Evolutionary conservation across 2,329 filamentous ascomycete genomes (phyloP).

Genomic region (Colletotrichum coccodes): DNA sequence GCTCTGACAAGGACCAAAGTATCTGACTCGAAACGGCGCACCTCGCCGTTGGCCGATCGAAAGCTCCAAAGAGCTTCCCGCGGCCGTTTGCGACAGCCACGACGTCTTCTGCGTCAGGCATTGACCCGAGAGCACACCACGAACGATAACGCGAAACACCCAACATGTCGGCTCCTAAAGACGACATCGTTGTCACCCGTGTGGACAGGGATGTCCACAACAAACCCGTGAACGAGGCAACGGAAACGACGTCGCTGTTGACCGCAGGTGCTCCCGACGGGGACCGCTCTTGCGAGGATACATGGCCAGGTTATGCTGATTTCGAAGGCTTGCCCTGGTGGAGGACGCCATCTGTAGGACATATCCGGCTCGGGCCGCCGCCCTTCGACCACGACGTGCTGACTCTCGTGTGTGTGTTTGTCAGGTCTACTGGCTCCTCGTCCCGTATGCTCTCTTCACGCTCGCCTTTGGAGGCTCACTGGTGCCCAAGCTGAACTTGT

Average conservation of each 20-base stretch:
- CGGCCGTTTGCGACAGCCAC: background rate
- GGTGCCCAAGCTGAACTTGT: constrained; percentile 88
- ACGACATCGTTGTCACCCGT: constrained; percentile 28
- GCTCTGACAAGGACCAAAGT: background rate
- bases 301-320: constrained; percentile 64
- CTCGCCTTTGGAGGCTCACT: constrained; percentile 87
- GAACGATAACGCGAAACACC: background rate
- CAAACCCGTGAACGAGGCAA: constrained; percentile 29
- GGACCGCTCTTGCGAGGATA: constrained; percentile 36
- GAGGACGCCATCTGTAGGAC: constrained; percentile 68
- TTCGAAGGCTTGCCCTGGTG: constrained; percentile 72
- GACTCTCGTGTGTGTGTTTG: constrained; percentile 12
- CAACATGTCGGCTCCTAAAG: constrained; percentile 25
- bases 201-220: constrained; percentile 19
- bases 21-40: background rate
- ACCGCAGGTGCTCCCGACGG: constrained; percentile 38
- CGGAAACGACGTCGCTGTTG: constrained; percentile 53
- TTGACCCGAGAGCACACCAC: background rate
- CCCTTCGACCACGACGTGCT: constrained; percentile 2
- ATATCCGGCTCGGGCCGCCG: background rate
- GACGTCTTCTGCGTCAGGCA: background rate
- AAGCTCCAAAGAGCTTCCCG: background rate
- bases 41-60: background rate
- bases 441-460: constrained; percentile 83
- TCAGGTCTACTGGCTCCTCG: constrained; percentile 85